phyloP scores from a whole-genome alignment of 306 rosid species.

The Dryas octopetala region DNA sequence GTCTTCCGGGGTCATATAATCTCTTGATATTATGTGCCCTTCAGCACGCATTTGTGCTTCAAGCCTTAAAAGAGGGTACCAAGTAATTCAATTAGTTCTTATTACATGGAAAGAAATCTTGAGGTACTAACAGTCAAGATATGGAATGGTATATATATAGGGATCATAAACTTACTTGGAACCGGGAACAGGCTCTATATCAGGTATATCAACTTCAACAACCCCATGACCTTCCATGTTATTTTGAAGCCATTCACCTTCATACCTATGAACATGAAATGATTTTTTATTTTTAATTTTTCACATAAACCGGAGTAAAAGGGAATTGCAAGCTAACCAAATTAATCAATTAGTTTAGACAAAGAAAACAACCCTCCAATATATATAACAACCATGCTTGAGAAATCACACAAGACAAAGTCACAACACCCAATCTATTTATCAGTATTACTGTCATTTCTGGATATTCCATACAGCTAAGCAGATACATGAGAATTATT shows the following conservation, averaged over 20 bases:
- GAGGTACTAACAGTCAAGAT: conserved; percentile 9
- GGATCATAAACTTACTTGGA: conserved; percentile 62
- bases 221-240: conserved; percentile 91
- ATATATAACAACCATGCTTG: not conserved
- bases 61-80: conserved; percentile 52
- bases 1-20: conserved; percentile 78
- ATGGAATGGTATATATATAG: conserved; percentile 8
- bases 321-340: not conserved
- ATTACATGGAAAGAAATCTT: conserved; percentile 11
- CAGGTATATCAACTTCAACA: conserved; percentile 91
- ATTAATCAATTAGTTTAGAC: not conserved
- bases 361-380: not conserved
- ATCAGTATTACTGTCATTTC: not conserved
- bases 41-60: conserved; percentile 87
- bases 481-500: not conserved
- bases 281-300: not conserved
- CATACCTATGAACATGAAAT: conserved; percentile 58
- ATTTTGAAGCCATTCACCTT: conserved; percentile 98
- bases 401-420: not conserved
- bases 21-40: conserved; percentile 74
- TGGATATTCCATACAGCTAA: not conserved
- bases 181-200: conserved; percentile 83
- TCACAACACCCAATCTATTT: not conserved
- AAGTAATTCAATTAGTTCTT: conserved; percentile 31
- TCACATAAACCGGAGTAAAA: not conserved